These are phyloP conservation scores for Myxozyma udenii DNA, from an alignment of 805 yeast genomes.

Conservation along the genomic window DNA sequence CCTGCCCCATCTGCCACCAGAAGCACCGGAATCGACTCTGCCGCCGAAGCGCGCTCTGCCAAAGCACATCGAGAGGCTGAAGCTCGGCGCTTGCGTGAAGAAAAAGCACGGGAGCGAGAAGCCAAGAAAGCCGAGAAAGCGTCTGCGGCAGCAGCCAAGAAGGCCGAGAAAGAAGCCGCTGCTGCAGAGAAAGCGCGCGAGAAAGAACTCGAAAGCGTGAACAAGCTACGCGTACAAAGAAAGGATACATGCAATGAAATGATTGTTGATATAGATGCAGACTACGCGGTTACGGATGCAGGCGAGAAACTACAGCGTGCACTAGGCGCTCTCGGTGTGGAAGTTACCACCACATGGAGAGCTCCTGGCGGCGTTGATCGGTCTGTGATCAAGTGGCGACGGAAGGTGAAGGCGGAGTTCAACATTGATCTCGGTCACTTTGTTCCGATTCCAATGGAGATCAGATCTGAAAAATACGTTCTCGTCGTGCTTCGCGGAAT, in stretches of 20 bases:
- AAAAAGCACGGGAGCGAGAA: neutral
- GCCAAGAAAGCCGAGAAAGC: slow-evolving; percentile 4
- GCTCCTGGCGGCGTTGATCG: neutral
- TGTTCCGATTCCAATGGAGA: slow-evolving; percentile 26
- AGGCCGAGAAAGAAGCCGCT: slow-evolving; percentile 12
- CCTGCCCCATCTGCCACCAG: too few species aligned
- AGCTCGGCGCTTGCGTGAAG: slow-evolving; percentile 6
- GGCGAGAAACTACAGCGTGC: slow-evolving; percentile 13
- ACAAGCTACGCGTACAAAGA: slow-evolving; percentile 15
- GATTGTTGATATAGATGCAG: slow-evolving; percentile 27
- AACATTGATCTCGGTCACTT: slow-evolving; percentile 18
- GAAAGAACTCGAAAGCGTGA: slow-evolving; percentile 21
- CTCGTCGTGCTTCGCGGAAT: slow-evolving; percentile 13
- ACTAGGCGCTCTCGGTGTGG: slow-evolving; percentile 7
- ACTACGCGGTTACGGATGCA: slow-evolving; percentile 4
- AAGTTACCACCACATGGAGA: slow-evolving; percentile 8
- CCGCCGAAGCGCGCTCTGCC: neutral
- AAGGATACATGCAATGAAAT: slow-evolving; percentile 22
- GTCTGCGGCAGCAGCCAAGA: slow-evolving; percentile 4
- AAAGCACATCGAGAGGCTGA: slow-evolving; percentile 1
- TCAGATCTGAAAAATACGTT: slow-evolving; percentile 16
- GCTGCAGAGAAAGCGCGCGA: slow-evolving; percentile 12
- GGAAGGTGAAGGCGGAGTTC: slow-evolving; percentile 21
- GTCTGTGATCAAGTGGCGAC: slow-evolving; percentile 25
- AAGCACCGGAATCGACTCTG: too few species aligned